Percentiles rank a stretch among this genome's conserved stretches.
These are phyloP conservation scores for Petrea volubilis DNA, from an alignment of 257 asterid genomes.

Conservation along the genomic window DNA sequence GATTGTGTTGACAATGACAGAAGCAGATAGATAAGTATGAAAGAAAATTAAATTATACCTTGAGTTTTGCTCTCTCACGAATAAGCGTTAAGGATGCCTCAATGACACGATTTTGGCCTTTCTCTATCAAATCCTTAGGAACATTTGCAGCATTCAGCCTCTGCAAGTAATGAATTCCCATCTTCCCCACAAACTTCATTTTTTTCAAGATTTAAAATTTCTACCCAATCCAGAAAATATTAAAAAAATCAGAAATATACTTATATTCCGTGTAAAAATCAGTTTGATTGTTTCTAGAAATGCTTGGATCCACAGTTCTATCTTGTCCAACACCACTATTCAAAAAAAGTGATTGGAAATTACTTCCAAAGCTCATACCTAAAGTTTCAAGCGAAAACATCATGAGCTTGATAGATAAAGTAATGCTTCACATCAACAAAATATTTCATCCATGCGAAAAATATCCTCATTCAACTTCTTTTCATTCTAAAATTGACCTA, in stretches of 20 bases:
- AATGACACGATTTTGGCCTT: conserved; percentile 92
- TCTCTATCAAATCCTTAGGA: conserved; percentile 83
- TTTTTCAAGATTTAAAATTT: conserved; percentile 23
- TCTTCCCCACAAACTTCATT: conserved; percentile 66
- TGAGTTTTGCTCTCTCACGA: conserved; percentile 97
- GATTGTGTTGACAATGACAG: not conserved
- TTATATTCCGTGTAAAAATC: not conserved
- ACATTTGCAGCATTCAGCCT: conserved; percentile 73
- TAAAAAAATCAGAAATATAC: not conserved
- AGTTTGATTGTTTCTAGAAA: not conserved
- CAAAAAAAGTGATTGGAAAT: not conserved
- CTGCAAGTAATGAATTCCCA: conserved; percentile 85
- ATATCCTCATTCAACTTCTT: not conserved
- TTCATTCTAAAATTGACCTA: not conserved
- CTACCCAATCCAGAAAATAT: conserved; percentile 5
- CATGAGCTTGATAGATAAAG: not conserved
- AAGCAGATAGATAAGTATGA: not conserved
- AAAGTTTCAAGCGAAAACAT: not conserved
- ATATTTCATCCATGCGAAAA: not conserved
- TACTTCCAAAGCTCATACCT: not conserved
- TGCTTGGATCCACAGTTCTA: not conserved
- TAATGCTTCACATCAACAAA: not conserved
- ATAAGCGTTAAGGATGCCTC: conserved; percentile 97
- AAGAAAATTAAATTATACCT: conserved; percentile 44
- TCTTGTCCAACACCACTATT: not conserved